Evolutionary conservation across 768 basidiomycete species (phyloP).

Genomic region (Xerocomellus amylosporus): DNA sequence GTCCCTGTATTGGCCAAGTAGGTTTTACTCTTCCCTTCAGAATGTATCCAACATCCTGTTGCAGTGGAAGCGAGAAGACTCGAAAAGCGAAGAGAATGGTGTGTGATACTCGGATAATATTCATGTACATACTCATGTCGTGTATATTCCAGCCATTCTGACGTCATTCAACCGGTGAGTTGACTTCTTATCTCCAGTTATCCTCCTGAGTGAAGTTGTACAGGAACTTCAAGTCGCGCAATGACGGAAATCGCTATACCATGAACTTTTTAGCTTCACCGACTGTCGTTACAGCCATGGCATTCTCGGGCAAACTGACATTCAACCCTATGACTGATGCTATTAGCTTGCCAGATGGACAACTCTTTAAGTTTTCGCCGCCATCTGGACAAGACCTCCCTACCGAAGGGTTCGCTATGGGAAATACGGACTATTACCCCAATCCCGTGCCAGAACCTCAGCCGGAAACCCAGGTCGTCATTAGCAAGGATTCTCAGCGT

Average conservation of each 20-base stretch:
- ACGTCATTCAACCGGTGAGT: constrained; percentile 92
- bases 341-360: constrained; percentile 63
- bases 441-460: constrained; percentile 66
- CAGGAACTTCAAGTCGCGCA: constrained; percentile 88
- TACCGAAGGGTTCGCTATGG: constrained; percentile 72
- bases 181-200: constrained; percentile 4
- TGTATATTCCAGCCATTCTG: constrained; percentile 65
- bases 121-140: constrained; percentile 6
- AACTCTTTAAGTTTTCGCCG: constrained; percentile 78
- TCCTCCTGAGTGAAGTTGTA: neutral
- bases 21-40: constrained; percentile 11
- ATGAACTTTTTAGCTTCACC: constrained; percentile 99
- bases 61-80: constrained; percentile 91
- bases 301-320: constrained; percentile 88
- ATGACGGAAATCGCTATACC: constrained; percentile 90
- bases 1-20: constrained; percentile 97
- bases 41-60: constrained; percentile 7
- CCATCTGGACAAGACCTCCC: constrained; percentile 88
- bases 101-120: constrained; percentile 16
- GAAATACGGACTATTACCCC: constrained; percentile 76
- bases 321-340: constrained; percentile 92
- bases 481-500: constrained; percentile 75
- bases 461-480: constrained; percentile 73
- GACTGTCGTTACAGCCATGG: constrained; percentile 95
- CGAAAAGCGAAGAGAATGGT: constrained; percentile 90